Evolutionary conservation across 345 rosid genomes (phyloP), one percentile per base, ranked within the genome.

Genomic region (Eucalyptus curtisii): DNA sequence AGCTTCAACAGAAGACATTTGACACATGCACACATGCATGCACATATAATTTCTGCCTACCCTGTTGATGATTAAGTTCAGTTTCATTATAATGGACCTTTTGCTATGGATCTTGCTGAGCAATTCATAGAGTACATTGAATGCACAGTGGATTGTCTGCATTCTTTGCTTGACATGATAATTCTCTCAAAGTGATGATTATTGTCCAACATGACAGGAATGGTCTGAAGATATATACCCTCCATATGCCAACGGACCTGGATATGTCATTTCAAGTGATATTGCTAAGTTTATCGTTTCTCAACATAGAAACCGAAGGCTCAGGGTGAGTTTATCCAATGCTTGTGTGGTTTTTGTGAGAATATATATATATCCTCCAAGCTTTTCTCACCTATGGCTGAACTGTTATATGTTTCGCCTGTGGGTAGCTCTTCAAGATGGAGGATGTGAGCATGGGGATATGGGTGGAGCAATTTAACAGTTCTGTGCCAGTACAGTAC

Each of bases 361-460:
- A 52, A 52, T 52, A 53, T n/a, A 40, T n/a, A 40, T 40, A n/a
- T 47, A 48, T 22, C 30, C n/a, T 86, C 45, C 30, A 19, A 49
- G 44, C 33, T 84, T 52, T 52, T 85, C 50, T 64, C 31, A 25
- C 49, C 86, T 33, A 76, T 13, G 85, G 47, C 10, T 49, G 40
- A 22, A 15, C 30, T 86, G 31, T 87, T 88, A 53, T 33, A 40
- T 68, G 6, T 47, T 4, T 89, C 15, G 33, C 31, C 48, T 91
- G 88, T 68, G 87, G 88, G 87, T 96, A 97, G 98, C 95, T 97
- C 55, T 98, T 98, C 93, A 98, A 97, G 95, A 98, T 98, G 99
- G 99, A 98, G 93, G 99, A 98, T 94, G 99, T 98, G 87, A 98
- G 99, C 90, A 97, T 98, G 99, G 99, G 99, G 91, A 92, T 96